Conservation (phyloP, 345 rosid species). For the Hibiscus mutabilis region DNA sequence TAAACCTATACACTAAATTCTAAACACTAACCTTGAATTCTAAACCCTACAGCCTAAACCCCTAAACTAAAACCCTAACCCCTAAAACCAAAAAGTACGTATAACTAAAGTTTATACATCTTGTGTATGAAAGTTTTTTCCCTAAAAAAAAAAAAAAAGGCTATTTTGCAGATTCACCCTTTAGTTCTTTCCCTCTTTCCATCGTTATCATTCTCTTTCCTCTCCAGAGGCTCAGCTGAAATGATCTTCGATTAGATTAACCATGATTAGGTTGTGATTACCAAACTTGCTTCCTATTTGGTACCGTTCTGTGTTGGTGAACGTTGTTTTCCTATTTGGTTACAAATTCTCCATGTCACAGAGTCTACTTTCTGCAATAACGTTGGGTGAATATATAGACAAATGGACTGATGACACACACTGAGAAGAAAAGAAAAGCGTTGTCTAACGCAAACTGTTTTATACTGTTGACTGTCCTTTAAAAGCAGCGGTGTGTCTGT, state of each 20-base stretch:
- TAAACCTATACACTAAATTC: no score
- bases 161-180: no score
- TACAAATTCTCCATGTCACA: neutral
- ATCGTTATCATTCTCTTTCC: neutral
- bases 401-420: neutral
- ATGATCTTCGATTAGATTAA: neutral
- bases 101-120: no score
- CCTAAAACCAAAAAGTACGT: no score
- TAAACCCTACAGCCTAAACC: no score
- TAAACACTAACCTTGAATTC: no score
- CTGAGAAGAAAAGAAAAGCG: neutral
- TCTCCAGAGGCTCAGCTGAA: neutral
- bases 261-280: neutral
- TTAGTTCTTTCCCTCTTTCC: neutral
- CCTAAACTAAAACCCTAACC: no score
- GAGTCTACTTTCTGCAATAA: no score
- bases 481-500: slow-evolving; percentile 4
- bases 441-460: slow-evolving; percentile 14
- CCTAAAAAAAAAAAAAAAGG: no score
- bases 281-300: neutral
- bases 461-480: slow-evolving; percentile 20
- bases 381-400: neutral
- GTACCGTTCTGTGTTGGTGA: neutral
- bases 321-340: no score
- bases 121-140: no score